These are phyloP conservation scores for Nakazawaea sp. DNA, from an alignment of 805 yeast genomes.

Conservation along the genomic window DNA sequence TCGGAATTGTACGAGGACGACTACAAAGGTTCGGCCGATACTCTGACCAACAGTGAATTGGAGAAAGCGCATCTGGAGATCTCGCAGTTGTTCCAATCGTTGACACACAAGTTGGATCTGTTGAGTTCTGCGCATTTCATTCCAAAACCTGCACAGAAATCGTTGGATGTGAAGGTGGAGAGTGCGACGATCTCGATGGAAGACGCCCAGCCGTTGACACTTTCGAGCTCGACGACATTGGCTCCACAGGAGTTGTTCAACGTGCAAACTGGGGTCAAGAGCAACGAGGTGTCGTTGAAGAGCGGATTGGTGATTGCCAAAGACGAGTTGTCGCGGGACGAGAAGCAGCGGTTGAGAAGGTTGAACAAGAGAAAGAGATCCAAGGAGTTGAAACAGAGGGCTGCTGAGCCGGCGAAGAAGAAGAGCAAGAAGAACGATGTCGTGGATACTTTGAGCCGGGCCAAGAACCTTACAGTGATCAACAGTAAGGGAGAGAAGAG, in stretches of 20 bases:
- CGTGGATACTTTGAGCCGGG: constrained; percentile 62
- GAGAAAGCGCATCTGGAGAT: constrained; percentile 76
- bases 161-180: constrained; percentile 76
- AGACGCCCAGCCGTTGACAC: constrained; percentile 89
- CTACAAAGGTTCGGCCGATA: constrained; percentile 39
- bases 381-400: constrained; percentile 35
- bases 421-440: constrained; percentile 56
- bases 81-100: constrained; percentile 48
- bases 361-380: constrained; percentile 78
- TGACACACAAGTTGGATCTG: constrained; percentile 75
- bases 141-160: constrained; percentile 82
- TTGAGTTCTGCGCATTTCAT: constrained; percentile 91
- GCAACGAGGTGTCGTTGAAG: constrained; percentile 60
- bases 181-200: constrained; percentile 85
- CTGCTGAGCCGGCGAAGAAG: constrained; percentile 30
- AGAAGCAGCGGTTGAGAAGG: constrained; percentile 80
- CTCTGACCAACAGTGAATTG: constrained; percentile 51
- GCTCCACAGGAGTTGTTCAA: constrained; percentile 95
- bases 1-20: constrained; percentile 93
- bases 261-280: constrained; percentile 30
- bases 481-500: constrained; percentile 70
- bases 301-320: constrained; percentile 78
- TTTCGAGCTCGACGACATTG: constrained; percentile 63
- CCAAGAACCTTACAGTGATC: constrained; percentile 72
- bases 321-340: constrained; percentile 77